Conservation (phyloP, 495 filamentous ascomycete genomes). For the Penicillium malachiteum region DNA sequence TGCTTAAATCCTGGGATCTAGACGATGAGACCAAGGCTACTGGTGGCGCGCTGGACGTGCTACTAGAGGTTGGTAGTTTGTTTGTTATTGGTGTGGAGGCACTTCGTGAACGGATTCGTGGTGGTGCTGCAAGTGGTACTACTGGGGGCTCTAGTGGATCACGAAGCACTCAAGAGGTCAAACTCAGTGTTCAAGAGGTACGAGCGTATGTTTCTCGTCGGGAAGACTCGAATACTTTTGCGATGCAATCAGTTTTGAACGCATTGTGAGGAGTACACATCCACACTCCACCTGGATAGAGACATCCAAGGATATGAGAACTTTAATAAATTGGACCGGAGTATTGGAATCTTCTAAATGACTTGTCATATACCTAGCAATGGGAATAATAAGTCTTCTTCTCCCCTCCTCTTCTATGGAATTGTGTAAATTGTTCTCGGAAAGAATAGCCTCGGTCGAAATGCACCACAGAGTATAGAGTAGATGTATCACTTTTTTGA, state of each 20-base stretch:
- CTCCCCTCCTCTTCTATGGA: no score
- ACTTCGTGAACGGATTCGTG: slow-evolving; percentile 73
- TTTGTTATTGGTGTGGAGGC: slow-evolving; percentile 95
- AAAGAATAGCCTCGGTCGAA: no score
- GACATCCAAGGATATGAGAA: no score
- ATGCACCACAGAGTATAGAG: no score
- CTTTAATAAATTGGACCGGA: no score
- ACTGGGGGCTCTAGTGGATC: slow-evolving; percentile 20
- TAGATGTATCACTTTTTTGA: no score
- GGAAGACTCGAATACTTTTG: slow-evolving; percentile 77
- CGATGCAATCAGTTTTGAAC: slow-evolving; percentile 76
- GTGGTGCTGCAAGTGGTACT: slow-evolving; percentile 34
- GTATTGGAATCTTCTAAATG: no score
- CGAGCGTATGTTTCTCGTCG: slow-evolving; percentile 77
- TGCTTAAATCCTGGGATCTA: slow-evolving; percentile 77
- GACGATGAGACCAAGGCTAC: slow-evolving; percentile 58
- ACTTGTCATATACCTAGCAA: no score
- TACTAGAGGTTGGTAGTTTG: slow-evolving; percentile 92
- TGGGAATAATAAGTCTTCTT: no score
- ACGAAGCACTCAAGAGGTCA: slow-evolving; percentile 45
- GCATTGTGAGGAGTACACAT: slow-evolving; percentile 36
- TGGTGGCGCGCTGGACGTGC: slow-evolving; percentile 70
- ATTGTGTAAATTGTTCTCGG: no score
- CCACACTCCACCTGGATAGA: background rate
- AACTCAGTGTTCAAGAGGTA: slow-evolving; percentile 67